phyloP scores from a whole-genome alignment of 371 early-diverging fungal genomes.

The Haplosporangium sp. region DNA sequence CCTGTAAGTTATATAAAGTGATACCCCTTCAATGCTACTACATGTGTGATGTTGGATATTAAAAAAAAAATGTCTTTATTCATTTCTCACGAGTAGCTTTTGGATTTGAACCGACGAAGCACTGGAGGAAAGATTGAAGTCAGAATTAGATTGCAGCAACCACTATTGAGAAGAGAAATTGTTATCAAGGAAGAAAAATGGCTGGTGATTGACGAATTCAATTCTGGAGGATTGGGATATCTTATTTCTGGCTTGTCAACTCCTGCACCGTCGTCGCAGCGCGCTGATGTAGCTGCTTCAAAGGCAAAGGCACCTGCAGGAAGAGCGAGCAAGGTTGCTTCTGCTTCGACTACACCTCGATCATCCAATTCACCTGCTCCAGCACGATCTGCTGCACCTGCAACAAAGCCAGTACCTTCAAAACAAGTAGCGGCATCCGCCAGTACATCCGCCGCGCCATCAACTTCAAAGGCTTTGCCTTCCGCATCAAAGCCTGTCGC shows the following conservation, averaged over 20 bases:
- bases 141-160: slow-evolving; percentile 72
- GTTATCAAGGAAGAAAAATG: slow-evolving; percentile 75
- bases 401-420: slow-evolving; percentile 11
- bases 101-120: slow-evolving; percentile 72
- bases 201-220: slow-evolving; percentile 73
- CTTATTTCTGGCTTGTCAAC: slow-evolving; percentile 28
- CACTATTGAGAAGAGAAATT: slow-evolving; percentile 73
- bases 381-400: slow-evolving; percentile 5
- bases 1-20: slow-evolving; percentile 63
- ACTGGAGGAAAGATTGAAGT: slow-evolving; percentile 82
- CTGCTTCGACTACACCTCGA: slow-evolving; percentile 10
- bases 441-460: not conserved
- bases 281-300: slow-evolving; percentile 9
- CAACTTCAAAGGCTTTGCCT: not conserved
- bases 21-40: too few relatives aligned
- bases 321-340: slow-evolving; percentile 6
- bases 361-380: slow-evolving; percentile 26
- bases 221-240: slow-evolving; percentile 52
- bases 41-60: too few relatives aligned
- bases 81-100: slow-evolving; percentile 53
- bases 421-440: slow-evolving; percentile 9
- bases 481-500: slow-evolving; percentile 6
- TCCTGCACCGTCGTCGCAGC: not conserved
- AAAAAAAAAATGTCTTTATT: not conserved
- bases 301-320: slow-evolving; percentile 23